phyloP scores from a whole-genome alignment of 2,329 filamentous ascomycete genomes.

The Tolypocladium ophioglossoides region DNA sequence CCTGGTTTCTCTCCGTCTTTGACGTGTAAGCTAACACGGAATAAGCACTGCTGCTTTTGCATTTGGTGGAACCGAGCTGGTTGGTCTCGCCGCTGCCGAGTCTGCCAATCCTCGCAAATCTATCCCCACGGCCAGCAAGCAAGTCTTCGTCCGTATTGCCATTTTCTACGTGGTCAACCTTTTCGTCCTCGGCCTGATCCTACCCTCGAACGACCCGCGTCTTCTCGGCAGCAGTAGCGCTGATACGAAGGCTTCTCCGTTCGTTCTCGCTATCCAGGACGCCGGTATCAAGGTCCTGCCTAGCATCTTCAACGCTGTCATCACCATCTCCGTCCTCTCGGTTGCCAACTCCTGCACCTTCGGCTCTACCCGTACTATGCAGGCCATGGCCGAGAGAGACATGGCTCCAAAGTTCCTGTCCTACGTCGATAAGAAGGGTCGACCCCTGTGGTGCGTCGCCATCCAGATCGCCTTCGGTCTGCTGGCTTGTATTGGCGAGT shows the following conservation, averaged over 20 bases:
- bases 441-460: slow-evolving; percentile 58
- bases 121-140: slow-evolving; percentile 13
- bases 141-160: slow-evolving; percentile 13
- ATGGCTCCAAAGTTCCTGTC: slow-evolving; percentile 29
- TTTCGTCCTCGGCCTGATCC: slow-evolving; percentile 12
- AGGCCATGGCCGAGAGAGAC: slow-evolving; percentile 74
- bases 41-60: slow-evolving; percentile 6
- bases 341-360: slow-evolving; percentile 82
- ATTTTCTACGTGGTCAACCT: slow-evolving; percentile 12
- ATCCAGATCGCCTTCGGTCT: slow-evolving; percentile 55
- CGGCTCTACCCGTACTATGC: slow-evolving; percentile 75
- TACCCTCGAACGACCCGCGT: slow-evolving; percentile 9
- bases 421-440: slow-evolving; percentile 68
- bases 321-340: slow-evolving; percentile 35
- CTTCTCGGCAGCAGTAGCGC: slow-evolving; percentile 2
- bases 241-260: slow-evolving; percentile 3
- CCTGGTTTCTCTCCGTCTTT: neutral
- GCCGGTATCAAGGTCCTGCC: slow-evolving; percentile 5
- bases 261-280: slow-evolving; percentile 6
- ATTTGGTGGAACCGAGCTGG: slow-evolving; percentile 12
- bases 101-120: slow-evolving; percentile 12
- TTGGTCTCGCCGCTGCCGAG: slow-evolving; percentile 14
- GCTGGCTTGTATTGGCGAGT: slow-evolving; percentile 55
- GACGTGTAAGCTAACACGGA: neutral
- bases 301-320: slow-evolving; percentile 40